Conservation (phyloP, 2,329 filamentous ascomycete genomes). For the Fusarium coicis region DNA sequence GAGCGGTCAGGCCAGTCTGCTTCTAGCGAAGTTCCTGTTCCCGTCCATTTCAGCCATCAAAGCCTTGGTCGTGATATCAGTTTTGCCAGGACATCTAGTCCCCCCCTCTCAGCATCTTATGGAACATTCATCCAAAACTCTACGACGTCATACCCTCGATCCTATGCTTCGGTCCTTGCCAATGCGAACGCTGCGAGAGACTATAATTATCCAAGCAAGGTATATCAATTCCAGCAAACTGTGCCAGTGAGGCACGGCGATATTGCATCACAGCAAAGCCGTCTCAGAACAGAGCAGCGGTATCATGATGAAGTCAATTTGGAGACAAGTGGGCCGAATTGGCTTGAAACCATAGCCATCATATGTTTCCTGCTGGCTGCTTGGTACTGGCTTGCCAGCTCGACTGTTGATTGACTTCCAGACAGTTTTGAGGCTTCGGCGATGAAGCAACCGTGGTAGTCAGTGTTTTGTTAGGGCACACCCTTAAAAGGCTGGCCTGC, state of each 20-base stretch:
- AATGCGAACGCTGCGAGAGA: no score
- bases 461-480: no score
- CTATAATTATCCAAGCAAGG: not conserved
- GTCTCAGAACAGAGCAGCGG: not conserved
- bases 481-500: accelerated
- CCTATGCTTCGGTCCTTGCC: not conserved
- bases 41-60: no score
- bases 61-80: not conserved
- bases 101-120: not conserved
- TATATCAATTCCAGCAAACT: not conserved
- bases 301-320: not conserved
- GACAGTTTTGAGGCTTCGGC: no score
- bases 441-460: accelerated
- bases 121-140: not conserved
- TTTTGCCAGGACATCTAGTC: not conserved
- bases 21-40: not conserved
- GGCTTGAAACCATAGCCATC: accelerated
- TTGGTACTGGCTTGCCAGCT: not conserved
- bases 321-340: not conserved
- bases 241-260: not conserved
- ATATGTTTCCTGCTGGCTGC: not conserved
- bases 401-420: not conserved
- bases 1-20: not conserved
- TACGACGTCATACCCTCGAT: not conserved
- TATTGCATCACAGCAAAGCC: not conserved